phyloP scores from a whole-genome alignment of 345 rosid species.

The Gossypium longicalyx region DNA sequence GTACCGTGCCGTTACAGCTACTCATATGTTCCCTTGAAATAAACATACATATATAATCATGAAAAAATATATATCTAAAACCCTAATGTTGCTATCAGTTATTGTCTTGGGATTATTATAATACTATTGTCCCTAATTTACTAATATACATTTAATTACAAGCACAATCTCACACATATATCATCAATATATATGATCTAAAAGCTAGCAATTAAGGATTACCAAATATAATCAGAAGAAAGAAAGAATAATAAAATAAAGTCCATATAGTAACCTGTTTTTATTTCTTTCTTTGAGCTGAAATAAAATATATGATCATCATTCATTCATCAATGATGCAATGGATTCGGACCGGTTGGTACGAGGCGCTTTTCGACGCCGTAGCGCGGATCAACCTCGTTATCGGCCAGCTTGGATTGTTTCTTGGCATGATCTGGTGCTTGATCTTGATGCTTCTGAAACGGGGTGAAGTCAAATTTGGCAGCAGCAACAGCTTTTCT shows the following conservation, averaged over 20 bases:
- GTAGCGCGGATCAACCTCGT: conserved; percentile 46
- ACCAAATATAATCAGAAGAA: not conserved
- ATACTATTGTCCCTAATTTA: not conserved
- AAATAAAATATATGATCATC: not conserved
- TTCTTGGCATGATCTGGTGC: not conserved
- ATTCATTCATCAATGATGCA: conserved; percentile 61
- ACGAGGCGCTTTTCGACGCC: conserved; percentile 85
- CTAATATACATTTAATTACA: not conserved
- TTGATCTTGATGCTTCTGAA: conserved; percentile 25
- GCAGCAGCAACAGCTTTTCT: conserved; percentile 47
- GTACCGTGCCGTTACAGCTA: not conserved
- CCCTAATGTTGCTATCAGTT: not conserved
- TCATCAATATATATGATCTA: conserved; percentile 6
- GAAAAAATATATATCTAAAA: conserved; percentile 2
- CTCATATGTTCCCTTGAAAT: not conserved
- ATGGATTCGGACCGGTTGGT: conserved; percentile 87
- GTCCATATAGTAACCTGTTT: conserved; percentile 1
- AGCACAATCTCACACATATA: not conserved
- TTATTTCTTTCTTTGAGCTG: not conserved
- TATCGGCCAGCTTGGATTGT: conserved; percentile 13
- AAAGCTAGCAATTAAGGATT: conserved; percentile 9
- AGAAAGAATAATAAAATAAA: not conserved
- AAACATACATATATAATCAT: not conserved
- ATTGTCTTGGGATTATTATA: not conserved
- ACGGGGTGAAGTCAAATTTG: conserved; percentile 59